Evolutionary conservation across 257 asterid species (phyloP), one percentile per base, ranked within the genome.

Genomic region (Nicotiana noctiflora): DNA sequence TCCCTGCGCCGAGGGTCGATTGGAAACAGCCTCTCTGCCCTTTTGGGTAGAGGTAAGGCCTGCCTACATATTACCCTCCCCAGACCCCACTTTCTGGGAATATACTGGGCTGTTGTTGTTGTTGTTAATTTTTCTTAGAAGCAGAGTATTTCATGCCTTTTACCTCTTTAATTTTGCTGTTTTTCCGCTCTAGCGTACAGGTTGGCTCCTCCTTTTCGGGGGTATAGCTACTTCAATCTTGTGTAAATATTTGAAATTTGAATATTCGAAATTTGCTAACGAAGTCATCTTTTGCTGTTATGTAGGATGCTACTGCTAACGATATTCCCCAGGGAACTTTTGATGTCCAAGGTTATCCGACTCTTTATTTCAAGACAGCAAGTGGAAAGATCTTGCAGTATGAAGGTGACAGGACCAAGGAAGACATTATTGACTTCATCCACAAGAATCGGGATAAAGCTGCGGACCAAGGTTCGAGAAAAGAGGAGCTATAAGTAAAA

Each of bases 241-340:
- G 37, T 46, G 59, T 72, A 21, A 44, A 21, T 72, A 46, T 14
- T 44, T 72, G 78, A 6, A 72, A 11, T 21, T 70, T 46, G 11
- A 70, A 3, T 40, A 23, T 0, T 14, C 40, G 78, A 46, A 23
- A 72, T 72, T 72, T 72, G 25, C 78, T 46, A 49, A 72, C 19
- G 5, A 23, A 3, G 15, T 72, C 40, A 2, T 68, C 34, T 6
- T 44, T 27, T 66, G 49, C 37, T 62, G 72, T 53, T 76, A 78
- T 88, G 80, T 75, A 94, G 98, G 98, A 94, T 85, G 96, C 92
- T n/a, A 88, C 98, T 76, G 94, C 95, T 44, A 94, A 94, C 81
- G 98, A 94, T 83, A 81, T 84, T 79, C 89, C 94, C 46, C 75
- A 76, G 13, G 97, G 80, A 23, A 79, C 80, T 0, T 93, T 94